Base-by-base conservation (phyloP, 371 early-diverging fungal genomes). In the Rhizopus delemar region DNA sequence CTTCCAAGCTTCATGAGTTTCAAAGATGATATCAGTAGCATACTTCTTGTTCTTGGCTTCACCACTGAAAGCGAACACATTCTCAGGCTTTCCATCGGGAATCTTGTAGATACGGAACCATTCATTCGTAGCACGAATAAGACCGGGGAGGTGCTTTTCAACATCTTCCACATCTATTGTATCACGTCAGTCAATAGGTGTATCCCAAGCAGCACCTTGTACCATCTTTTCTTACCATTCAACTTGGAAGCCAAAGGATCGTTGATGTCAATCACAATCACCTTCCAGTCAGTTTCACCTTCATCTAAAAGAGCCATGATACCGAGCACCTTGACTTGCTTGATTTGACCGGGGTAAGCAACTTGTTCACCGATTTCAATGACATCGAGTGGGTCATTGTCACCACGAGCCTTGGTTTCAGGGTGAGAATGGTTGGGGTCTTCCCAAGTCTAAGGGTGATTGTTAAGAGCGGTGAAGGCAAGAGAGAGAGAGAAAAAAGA, bases 31-130 rank as follows among this genome's bases (percentile, higher is more conserved):
- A 43, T 96, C 90, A 53, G 82, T 83, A 64, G 99, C 97, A 69
- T 94, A 99, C 73, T 88, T 88, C 84, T 85, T 91, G 84, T 93
- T 90, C 86, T 90, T 89, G 77, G 93, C 92, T 73, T 93, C 88
- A 62, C 97, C 99, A 66, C 88, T 86, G 86, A 99, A 96, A 46
- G 95, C 97, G 77, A 98, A 97, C 70, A 86, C 84, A 84, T 98
- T 98, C 74, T 91, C 90, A 58, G 92, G 91, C 86, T 96, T 95
- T 64, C 95, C 95, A 84, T 97, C 96, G 52, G 98, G 96, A 69
- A 97, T 90, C 82, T 98, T 97, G 92, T 98, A 97, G 76, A 93
- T 89, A 69, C 91, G 89, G 91, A 98, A 97, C 98, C 98, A 98
- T 74, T 94, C 92, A 69, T 90, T 88, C 43, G 96, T 94, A 60